phyloP scores from a whole-genome alignment of 139 green algal species.

The Chlamydomonas sp. region DNA sequence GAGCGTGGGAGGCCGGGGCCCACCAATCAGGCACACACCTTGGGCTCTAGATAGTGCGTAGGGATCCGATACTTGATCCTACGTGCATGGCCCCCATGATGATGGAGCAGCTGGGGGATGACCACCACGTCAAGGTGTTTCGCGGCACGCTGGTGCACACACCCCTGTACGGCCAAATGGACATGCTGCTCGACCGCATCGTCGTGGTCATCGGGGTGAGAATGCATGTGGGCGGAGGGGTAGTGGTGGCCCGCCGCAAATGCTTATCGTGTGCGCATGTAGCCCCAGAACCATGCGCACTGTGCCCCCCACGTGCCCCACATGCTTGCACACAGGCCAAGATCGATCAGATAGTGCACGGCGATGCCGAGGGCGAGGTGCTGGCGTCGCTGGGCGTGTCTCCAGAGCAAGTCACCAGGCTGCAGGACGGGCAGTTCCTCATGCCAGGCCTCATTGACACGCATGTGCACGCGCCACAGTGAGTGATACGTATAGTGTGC shows the following conservation, averaged over 20 bases:
- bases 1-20: too few relatives aligned
- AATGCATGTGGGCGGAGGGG: too few relatives aligned
- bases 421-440: slow-evolving; percentile 35
- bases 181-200: slow-evolving; percentile 26
- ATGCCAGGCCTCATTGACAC: slow-evolving; percentile 42
- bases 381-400: slow-evolving; percentile 10
- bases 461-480: slow-evolving; percentile 40
- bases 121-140: slow-evolving; percentile 24
- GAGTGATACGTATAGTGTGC: neutral
- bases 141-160: slow-evolving; percentile 35
- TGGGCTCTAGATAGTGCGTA: too few relatives aligned
- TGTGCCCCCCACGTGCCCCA: too few relatives aligned
- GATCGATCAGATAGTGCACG: slow-evolving; percentile 15
- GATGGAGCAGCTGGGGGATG: too few relatives aligned
- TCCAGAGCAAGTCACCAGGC: neutral
- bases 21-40: too few relatives aligned
- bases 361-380: slow-evolving; percentile 16
- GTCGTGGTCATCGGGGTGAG: slow-evolving; percentile 18
- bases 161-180: slow-evolving; percentile 26
- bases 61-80: too few relatives aligned
- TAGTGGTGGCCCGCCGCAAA: too few relatives aligned
- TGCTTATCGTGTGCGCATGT: too few relatives aligned
- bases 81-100: too few relatives aligned
- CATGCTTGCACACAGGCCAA: slow-evolving; percentile 15
- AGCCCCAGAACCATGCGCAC: too few relatives aligned